Evolutionary conservation across 2,329 filamentous ascomycete species (phyloP), one percentile per base, ranked within the genome.

Genomic region (Xylaria sp.): DNA sequence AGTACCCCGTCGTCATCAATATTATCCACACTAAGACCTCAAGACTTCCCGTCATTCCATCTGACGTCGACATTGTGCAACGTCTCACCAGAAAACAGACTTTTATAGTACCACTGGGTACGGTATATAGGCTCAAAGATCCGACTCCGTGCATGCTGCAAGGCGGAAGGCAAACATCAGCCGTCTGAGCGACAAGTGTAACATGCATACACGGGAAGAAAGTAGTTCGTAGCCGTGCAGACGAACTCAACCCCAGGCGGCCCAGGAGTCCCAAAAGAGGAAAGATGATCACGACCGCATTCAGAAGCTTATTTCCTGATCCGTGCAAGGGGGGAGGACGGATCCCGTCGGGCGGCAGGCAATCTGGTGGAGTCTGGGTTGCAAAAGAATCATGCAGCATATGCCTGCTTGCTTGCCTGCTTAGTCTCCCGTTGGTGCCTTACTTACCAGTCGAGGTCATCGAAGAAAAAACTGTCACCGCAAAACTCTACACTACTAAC

Each of bases 311-410:
- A n/a, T 43, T 46, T 60, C 45, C 51, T 17, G 21, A 60, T 54
- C 17, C 31, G 56, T 50, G 28, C 31, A n/a, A n/a, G n/a, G n/a
- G n/a, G 31, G 19, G 40, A 60, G 46, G 35, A 28, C 43, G 4
- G 37, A 28, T 8, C 40, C 47, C 45, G 31, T 25, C 12, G 21
- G 19, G 43, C 60, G 47, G 56, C 50, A 55, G 28, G 28, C 51
- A 63, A 56, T 60, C 33, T 31, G 19, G 50, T 45, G 28, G 55
- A 46, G 17, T 55, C 42, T 54, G 15, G n/a, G 28, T 55, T 58
- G 49, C 54, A 58, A 54, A 62, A 54, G 55, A 63, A 49, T 63
- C 56, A 31, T 33, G 56, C 60, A 45, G 33, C 19, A 42, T 4
- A 19, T 17, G 25, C 31, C 46, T 60, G 38, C 25, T 23, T n/a